Conservation (phyloP, 2,329 filamentous ascomycete species). For the Didymella sp. region DNA sequence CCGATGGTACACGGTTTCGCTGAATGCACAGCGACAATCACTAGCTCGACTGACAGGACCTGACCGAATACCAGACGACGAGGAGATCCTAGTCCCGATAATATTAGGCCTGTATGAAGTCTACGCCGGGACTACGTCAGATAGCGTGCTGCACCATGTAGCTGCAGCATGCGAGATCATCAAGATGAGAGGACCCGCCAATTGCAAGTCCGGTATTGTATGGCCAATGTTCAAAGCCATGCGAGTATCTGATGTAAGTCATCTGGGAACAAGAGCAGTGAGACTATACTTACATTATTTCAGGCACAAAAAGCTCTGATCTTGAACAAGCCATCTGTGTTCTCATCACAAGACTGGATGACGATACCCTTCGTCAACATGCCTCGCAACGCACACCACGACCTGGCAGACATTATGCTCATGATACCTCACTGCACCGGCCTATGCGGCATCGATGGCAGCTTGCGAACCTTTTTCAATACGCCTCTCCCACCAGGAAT, state of each 20-base stretch:
- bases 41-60: slow-evolving; percentile 25
- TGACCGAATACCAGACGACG: slow-evolving; percentile 34
- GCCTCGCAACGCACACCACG: slow-evolving; percentile 35
- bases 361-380: slow-evolving; percentile 35
- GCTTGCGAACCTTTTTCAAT: slow-evolving; percentile 31
- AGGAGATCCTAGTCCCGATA: slow-evolving; percentile 41
- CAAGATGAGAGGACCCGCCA: slow-evolving; percentile 39
- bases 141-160: slow-evolving; percentile 41
- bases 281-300: slow-evolving; percentile 15
- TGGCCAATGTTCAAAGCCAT: slow-evolving; percentile 41
- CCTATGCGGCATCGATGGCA: slow-evolving; percentile 24
- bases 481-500: slow-evolving; percentile 19
- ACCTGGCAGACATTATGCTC: slow-evolving; percentile 38
- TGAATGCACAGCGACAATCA: slow-evolving; percentile 35
- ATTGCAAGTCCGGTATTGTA: slow-evolving; percentile 33
- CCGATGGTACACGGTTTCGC: slow-evolving; percentile 42
- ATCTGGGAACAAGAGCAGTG: not conserved
- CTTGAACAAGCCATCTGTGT: slow-evolving; percentile 38
- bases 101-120: slow-evolving; percentile 43
- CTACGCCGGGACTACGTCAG: slow-evolving; percentile 38
- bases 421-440: slow-evolving; percentile 35
- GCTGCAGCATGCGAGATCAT: slow-evolving; percentile 40
- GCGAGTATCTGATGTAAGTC: slow-evolving; percentile 39
- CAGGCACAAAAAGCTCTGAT: slow-evolving; percentile 39
- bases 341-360: slow-evolving; percentile 40